A percentile compares a stretch with the other conserved stretches of the same genome.
Evolutionary conservation across 163 green algal species (phyloP).

Genomic region (Scenedesmus sp.): DNA sequence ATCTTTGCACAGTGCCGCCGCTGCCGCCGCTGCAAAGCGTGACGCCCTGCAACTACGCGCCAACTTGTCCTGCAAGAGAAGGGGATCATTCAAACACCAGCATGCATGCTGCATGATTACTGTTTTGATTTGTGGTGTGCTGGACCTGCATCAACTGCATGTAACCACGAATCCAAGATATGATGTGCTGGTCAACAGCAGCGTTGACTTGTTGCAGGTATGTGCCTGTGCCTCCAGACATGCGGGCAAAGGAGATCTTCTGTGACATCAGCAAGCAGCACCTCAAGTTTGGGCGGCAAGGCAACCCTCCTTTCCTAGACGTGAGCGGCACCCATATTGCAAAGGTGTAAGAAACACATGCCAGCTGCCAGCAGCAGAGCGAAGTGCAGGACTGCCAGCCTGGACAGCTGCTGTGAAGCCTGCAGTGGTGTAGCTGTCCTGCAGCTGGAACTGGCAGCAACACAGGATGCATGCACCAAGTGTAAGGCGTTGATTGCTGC

Average conservation of each 20-base stretch:
- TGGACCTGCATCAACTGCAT: not conserved
- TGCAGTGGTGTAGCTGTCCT: no score
- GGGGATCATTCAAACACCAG: not conserved
- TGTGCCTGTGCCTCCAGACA: conserved; percentile 79
- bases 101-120: no score
- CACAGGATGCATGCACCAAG: no score
- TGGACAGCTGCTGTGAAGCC: not conserved
- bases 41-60: not conserved
- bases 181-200: not conserved
- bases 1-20: not conserved
- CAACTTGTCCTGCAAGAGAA: not conserved
- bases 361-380: not conserved
- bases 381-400: not conserved
- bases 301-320: conserved; percentile 90
- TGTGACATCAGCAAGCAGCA: conserved; percentile 74
- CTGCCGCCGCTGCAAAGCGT: not conserved
- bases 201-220: conserved; percentile 54
- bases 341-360: not conserved
- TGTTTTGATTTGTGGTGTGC: not conserved
- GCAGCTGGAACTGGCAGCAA: no score
- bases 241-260: conserved; percentile 81
- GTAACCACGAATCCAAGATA: not conserved
- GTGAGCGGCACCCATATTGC: conserved; percentile 61
- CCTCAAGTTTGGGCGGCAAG: conserved; percentile 81
- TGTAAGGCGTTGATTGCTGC: not conserved